phyloP scores from a whole-genome alignment of 1,284 basidiomycete genomes.

The Austropuccinia psidii region DNA sequence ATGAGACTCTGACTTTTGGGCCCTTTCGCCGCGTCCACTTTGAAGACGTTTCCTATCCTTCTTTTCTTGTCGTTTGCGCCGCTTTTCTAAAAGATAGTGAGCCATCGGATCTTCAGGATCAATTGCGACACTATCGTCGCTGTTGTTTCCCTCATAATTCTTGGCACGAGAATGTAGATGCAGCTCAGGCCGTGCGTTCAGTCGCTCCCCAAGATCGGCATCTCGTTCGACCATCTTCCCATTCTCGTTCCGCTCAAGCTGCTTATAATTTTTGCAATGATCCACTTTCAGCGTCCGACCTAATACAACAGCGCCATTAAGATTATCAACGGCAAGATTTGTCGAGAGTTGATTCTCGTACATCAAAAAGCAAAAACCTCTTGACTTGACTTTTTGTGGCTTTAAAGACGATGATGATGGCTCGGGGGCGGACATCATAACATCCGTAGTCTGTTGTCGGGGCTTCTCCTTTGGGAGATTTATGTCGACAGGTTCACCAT shows the following conservation, averaged over 20 bases:
- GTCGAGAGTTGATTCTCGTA: constrained; percentile 98
- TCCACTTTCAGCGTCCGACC: constrained; percentile 78
- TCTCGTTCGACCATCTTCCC: constrained; percentile 83
- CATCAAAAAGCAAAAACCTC: constrained; percentile 95
- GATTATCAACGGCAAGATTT: constrained; percentile 91
- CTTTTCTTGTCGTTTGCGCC: constrained; percentile 40
- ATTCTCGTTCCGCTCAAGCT: constrained; percentile 67
- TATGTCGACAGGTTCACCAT: constrained; percentile 89
- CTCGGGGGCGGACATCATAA: constrained; percentile 28
- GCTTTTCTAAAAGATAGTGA: constrained; percentile 57
- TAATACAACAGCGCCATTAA: constrained; percentile 85
- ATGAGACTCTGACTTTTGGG: constrained; percentile 37
- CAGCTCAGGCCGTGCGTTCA: constrained; percentile 27
- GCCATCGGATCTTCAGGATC: constrained; percentile 98
- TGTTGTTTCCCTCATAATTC: constrained; percentile 52
- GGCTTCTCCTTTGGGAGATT: constrained; percentile 68
- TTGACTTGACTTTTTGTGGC: constrained; percentile 58
- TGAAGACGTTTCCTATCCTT: constrained; percentile 31
- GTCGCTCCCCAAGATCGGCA: constrained; percentile 5
- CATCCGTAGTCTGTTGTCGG: neutral
- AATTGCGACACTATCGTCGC: constrained; percentile 51
- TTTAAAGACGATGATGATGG: constrained; percentile 38
- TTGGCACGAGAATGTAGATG: constrained; percentile 55
- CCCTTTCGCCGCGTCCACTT: neutral
- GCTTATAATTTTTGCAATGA: constrained; percentile 89